Percentiles rank a stretch among this genome's conserved stretches.
phyloP scores from a whole-genome alignment of 2,329 filamentous ascomycete genomes.

The Fusarium caatingaense region DNA sequence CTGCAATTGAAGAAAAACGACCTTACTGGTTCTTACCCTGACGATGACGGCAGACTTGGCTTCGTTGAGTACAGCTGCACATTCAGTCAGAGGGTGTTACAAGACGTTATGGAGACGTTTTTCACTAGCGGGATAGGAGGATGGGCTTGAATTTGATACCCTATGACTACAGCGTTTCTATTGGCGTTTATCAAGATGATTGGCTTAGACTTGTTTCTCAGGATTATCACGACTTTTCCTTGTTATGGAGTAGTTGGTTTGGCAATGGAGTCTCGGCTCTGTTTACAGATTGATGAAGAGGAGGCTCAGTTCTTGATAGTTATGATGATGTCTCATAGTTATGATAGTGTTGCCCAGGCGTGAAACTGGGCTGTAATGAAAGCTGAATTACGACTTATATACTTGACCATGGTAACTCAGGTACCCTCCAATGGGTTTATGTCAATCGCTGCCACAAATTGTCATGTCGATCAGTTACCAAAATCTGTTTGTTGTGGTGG shows the following conservation, averaged over 20 bases:
- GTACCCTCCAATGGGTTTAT: not conserved
- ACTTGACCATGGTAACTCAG: not conserved
- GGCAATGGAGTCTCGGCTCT: conserved; percentile 38
- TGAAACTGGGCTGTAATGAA: conserved; percentile 28
- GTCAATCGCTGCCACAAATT: not conserved
- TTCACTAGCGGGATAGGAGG: conserved; percentile 28
- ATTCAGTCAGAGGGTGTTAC: conserved; percentile 18
- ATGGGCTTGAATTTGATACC: conserved; percentile 45
- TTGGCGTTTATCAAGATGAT: conserved; percentile 33
- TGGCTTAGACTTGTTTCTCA: conserved; percentile 41
- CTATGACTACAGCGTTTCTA: conserved; percentile 31
- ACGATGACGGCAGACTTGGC: not conserved
- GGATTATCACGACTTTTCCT: conserved; percentile 33
- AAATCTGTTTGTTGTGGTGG: not conserved
- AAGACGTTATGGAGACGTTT: conserved; percentile 26
- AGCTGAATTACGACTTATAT: conserved; percentile 6
- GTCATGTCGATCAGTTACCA: not conserved
- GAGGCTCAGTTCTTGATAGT: conserved; percentile 15
- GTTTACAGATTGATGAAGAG: conserved; percentile 40
- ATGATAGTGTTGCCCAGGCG: conserved; percentile 17
- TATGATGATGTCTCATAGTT: conserved; percentile 31
- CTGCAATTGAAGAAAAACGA: conserved; percentile 20
- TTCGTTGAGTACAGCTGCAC: conserved; percentile 4
- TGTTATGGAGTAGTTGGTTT: conserved; percentile 24
- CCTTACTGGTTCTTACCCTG: conserved; percentile 1